Evolutionary conservation across 2,329 filamentous ascomycete genomes (phyloP).

Genomic region (Pseudogymnoascus sp.): DNA sequence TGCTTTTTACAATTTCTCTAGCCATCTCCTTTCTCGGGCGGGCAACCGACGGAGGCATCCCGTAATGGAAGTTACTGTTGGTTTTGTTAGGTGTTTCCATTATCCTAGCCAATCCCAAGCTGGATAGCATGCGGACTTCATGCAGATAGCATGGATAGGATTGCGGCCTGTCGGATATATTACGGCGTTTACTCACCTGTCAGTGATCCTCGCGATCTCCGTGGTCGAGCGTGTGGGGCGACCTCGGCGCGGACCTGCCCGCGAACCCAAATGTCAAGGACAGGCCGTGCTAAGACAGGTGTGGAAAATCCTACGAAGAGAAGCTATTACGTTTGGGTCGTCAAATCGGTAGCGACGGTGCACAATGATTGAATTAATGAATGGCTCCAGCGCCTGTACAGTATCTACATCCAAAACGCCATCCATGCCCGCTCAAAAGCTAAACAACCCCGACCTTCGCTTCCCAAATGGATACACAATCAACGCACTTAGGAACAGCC

Average conservation of each 20-base stretch:
- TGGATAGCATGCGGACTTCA: neutral
- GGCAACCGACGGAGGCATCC: neutral
- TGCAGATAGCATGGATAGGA: neutral
- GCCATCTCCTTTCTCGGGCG: neutral
- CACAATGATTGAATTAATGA: neutral
- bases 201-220: neutral
- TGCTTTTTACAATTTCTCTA: neutral
- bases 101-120: neutral
- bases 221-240: neutral
- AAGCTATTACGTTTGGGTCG: neutral
- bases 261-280: neutral
- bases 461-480: slow-evolving; percentile 35
- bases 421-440: slow-evolving; percentile 24
- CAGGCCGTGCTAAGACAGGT: neutral
- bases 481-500: slow-evolving; percentile 32
- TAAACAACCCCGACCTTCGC: slow-evolving; percentile 33
- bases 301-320: neutral
- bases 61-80: neutral
- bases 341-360: neutral
- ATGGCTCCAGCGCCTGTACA: neutral
- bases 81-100: neutral
- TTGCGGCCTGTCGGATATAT: neutral
- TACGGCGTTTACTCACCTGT: neutral
- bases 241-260: neutral
- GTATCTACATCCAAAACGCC: neutral